Evolutionary conservation across 2,329 filamentous ascomycete genomes (phyloP), one percentile per base, ranked within the genome.

Genomic region (Trichoderma cornu-damae): DNA sequence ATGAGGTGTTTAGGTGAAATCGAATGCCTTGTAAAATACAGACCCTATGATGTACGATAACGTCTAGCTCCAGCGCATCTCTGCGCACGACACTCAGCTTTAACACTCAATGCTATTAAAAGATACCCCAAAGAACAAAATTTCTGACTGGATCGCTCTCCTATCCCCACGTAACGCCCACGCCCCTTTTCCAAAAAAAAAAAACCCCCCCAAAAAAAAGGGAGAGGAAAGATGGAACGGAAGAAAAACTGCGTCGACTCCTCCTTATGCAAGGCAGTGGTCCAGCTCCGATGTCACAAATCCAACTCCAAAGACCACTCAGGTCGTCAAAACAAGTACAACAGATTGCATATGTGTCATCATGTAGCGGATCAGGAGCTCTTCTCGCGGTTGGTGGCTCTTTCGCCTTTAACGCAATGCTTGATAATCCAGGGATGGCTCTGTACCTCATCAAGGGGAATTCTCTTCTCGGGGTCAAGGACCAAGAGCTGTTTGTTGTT

Each of bases 381-480:
- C 69, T 74, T 79, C 64, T 82, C 82, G 59, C 76, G 77, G 68
- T 77, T 80, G 35, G 74, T 65, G 5, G 76, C 77, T 54, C 78
- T 73, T 68, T 82, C 79, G n/a, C 79, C 79, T 73, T 83, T 84
- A 62, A 87, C 80, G 71, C 93, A 97, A 73, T 97, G 90, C 79
- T 96, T 97, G 64, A 96, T 72, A 67, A 99, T 96, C 94, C 94
- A 99, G 16, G 94, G 93, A 71, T 97, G 94, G 52, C 81, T 80
- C 72, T 93, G 87, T 35, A 97, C 88, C 59, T 96, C 87, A 14
- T 96, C 91, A 9, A 99, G 82, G 3, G 91, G 83, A 65, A 99
- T 89, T 63, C 94, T 82, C 79, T 96, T 96, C 68, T 96, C 90
- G 0, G 94, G 94, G 68, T 97, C 91, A 57, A 97, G 81, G 18